Evolutionary conservation across 139 green algal species (phyloP).

Genomic region (Chlamydomonas sphaeroides): DNA sequence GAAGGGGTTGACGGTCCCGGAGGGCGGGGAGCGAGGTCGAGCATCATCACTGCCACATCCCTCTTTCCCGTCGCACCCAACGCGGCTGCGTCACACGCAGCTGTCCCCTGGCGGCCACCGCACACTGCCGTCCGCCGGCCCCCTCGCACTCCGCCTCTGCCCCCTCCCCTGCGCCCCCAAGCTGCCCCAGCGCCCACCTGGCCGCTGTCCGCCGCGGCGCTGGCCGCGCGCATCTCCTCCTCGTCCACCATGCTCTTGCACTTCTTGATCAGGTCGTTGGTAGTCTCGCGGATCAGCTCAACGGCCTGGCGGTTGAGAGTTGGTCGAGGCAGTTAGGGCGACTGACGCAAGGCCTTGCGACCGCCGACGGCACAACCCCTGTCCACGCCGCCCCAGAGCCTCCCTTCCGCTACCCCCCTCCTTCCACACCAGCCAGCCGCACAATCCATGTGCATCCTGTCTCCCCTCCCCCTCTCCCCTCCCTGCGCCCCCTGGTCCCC

Average conservation of each 20-base stretch:
- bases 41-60: neutral
- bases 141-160: neutral
- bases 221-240: constrained; percentile 76
- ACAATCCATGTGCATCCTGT: neutral
- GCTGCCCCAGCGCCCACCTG: neutral
- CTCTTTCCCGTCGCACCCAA: too few relatives aligned
- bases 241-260: constrained; percentile 93
- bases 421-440: too few relatives aligned
- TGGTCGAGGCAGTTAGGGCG: neutral
- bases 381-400: too few relatives aligned
- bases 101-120: too few relatives aligned
- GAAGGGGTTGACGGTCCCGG: too few relatives aligned
- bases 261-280: constrained; percentile 90
- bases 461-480: neutral
- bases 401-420: too few relatives aligned
- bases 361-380: too few relatives aligned
- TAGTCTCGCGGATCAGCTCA: constrained; percentile 89
- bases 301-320: constrained; percentile 86
- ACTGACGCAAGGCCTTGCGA: too few relatives aligned
- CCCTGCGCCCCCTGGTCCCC: too few relatives aligned
- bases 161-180: neutral
- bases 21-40: neutral
- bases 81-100: too few relatives aligned
- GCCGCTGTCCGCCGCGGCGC: constrained; percentile 40
- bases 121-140: too few relatives aligned